Percentiles rank a stretch among this genome's conserved stretches.
These are phyloP conservation scores for Mycena metata DNA, from an alignment of 768 basidiomycete species.

Conservation along the genomic window DNA sequence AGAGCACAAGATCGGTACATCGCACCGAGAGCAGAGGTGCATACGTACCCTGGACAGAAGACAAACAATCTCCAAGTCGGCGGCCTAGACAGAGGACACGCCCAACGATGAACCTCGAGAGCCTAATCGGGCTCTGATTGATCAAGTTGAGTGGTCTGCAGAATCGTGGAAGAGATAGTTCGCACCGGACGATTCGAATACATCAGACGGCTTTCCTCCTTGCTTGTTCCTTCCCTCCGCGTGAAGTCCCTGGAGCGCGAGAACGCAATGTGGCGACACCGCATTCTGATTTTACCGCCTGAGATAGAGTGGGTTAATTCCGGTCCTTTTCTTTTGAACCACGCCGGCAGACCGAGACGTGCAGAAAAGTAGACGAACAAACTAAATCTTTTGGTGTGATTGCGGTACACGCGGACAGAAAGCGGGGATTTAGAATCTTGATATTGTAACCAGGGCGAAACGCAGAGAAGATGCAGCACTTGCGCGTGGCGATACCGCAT, in stretches of 20 bases:
- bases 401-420: neutral
- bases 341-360: neutral
- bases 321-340: neutral
- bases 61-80: conserved; percentile 6
- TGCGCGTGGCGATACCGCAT: neutral
- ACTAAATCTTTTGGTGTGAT: too few relatives aligned
- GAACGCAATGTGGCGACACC: conserved; percentile 1
- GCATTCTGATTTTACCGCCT: neutral
- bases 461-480: neutral
- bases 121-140: neutral
- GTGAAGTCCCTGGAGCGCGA: too few relatives aligned
- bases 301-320: neutral
- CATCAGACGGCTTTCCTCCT: too few relatives aligned
- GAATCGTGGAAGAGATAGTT: too few relatives aligned
- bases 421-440: too few relatives aligned
- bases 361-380: too few relatives aligned
- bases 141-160: too few relatives aligned
- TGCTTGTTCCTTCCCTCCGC: too few relatives aligned
- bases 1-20: conserved; percentile 1
- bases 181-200: too few relatives aligned
- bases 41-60: conserved; percentile 1
- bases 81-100: too few relatives aligned
- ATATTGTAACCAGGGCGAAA: neutral
- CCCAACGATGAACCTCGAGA: conserved; percentile 6
- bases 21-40: conserved; percentile 5